A percentile compares a stretch with the other conserved stretches of the same genome.
These are phyloP conservation scores for Arthrobotrys sinensis DNA, from an alignment of 2,329 filamentous ascomycete genomes.

Conservation along the genomic window DNA sequence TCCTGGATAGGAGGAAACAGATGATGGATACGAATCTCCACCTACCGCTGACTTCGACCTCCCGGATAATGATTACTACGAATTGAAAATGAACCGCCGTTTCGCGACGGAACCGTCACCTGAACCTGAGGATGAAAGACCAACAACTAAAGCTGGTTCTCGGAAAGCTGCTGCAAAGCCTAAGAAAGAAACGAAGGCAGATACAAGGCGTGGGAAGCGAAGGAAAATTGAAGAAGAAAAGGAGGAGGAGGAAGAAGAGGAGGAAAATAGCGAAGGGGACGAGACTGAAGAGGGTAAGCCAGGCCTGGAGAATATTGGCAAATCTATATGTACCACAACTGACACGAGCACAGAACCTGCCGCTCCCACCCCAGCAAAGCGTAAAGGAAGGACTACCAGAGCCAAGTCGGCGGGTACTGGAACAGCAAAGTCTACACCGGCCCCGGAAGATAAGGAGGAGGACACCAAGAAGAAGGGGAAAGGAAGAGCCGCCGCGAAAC, in stretches of 20 bases:
- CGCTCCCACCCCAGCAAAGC: conserved; percentile 39
- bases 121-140: conserved; percentile 65
- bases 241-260: conserved; percentile 52
- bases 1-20: conserved; percentile 59
- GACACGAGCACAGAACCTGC: conserved; percentile 34
- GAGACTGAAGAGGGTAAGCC: conserved; percentile 63
- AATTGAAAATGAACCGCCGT: conserved; percentile 60
- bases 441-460: conserved; percentile 53
- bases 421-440: conserved; percentile 56
- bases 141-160: conserved; percentile 64
- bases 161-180: conserved; percentile 70
- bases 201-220: conserved; percentile 65
- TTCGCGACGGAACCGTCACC: conserved; percentile 64
- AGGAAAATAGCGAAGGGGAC: conserved; percentile 60
- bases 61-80: conserved; percentile 60
- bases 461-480: conserved; percentile 65
- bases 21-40: conserved; percentile 61
- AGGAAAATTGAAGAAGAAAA: conserved; percentile 63
- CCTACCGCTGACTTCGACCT: conserved; percentile 56
- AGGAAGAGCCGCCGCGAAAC: conserved; percentile 67
- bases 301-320: too few species aligned
- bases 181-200: conserved; percentile 68
- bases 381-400: conserved; percentile 40
- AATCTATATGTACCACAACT: neutral
- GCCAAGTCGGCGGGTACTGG: conserved; percentile 44